phyloP scores from a whole-genome alignment of 140 eudicot genomes.

The Anethum foeniculum region DNA sequence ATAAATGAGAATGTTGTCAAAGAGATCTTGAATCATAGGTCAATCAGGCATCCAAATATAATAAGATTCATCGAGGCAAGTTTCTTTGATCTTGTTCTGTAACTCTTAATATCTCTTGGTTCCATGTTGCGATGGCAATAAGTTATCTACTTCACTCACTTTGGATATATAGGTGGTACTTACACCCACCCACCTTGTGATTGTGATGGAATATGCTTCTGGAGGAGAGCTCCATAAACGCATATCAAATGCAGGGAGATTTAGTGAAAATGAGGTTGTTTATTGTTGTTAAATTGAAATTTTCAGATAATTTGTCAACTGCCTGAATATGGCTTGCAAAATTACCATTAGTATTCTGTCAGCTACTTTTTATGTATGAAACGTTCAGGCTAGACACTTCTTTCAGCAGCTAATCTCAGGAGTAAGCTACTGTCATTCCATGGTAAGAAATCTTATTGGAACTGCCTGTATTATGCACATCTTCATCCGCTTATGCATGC shows the following conservation, averaged over 20 bases:
- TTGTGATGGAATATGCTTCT: slow-evolving; percentile 97
- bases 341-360: background rate
- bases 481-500: background rate
- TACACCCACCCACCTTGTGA: slow-evolving; percentile 81
- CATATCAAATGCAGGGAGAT: slow-evolving; percentile 84
- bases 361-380: background rate
- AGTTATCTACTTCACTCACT: background rate
- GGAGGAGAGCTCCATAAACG: slow-evolving; percentile 94
- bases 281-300: background rate
- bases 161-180: slow-evolving; percentile 28
- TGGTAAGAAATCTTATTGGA: slow-evolving; percentile 34
- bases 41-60: slow-evolving; percentile 47
- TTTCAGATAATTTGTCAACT: background rate
- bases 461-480: background rate
- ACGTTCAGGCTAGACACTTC: slow-evolving; percentile 78
- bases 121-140: background rate
- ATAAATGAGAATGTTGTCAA: slow-evolving; percentile 75
- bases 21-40: slow-evolving; percentile 55
- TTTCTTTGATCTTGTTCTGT: background rate
- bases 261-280: slow-evolving; percentile 88
- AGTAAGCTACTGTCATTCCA: slow-evolving; percentile 71
- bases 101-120: background rate
- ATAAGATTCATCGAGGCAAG: slow-evolving; percentile 47
- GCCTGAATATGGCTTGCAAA: background rate
- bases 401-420: slow-evolving; percentile 93